A percentile compares a stretch with the other conserved stretches of the same genome.
Evolutionary conservation across 2,329 filamentous ascomycete genomes (phyloP).

Genomic region (Aspergillus sp.): DNA sequence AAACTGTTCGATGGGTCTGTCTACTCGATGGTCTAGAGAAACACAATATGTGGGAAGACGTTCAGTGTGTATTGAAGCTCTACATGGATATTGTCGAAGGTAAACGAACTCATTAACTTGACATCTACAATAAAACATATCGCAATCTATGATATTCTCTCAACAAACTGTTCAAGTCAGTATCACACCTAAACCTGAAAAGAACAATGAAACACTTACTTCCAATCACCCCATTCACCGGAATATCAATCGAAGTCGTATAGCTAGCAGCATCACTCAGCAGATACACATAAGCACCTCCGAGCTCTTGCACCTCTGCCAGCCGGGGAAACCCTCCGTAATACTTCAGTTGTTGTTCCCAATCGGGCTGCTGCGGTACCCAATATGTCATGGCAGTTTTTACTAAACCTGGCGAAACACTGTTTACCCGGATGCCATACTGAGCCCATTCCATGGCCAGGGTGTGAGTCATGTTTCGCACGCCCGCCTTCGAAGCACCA

Average conservation of each 20-base stretch:
- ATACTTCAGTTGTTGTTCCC: slow-evolving; percentile 56
- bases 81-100: no score
- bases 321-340: slow-evolving; percentile 57
- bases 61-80: no score
- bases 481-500: slow-evolving; percentile 48
- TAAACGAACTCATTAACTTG: background rate
- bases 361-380: slow-evolving; percentile 52
- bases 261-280: slow-evolving; percentile 51
- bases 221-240: slow-evolving; percentile 52
- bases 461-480: slow-evolving; percentile 48
- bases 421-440: slow-evolving; percentile 69
- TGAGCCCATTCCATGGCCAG: slow-evolving; percentile 70
- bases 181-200: no score
- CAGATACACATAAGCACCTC: slow-evolving; percentile 53
- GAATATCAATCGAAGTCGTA: slow-evolving; percentile 53
- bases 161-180: background rate
- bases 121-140: background rate
- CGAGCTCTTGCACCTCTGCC: slow-evolving; percentile 54
- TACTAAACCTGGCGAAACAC: slow-evolving; percentile 43
- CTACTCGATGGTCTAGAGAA: no score
- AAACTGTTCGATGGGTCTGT: no score
- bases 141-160: no score
- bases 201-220: slow-evolving; percentile 22
- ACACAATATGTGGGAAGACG: no score
- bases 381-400: slow-evolving; percentile 50